phyloP scores from a whole-genome alignment of 1,284 basidiomycete species.

The Sporisorium sorghi region DNA sequence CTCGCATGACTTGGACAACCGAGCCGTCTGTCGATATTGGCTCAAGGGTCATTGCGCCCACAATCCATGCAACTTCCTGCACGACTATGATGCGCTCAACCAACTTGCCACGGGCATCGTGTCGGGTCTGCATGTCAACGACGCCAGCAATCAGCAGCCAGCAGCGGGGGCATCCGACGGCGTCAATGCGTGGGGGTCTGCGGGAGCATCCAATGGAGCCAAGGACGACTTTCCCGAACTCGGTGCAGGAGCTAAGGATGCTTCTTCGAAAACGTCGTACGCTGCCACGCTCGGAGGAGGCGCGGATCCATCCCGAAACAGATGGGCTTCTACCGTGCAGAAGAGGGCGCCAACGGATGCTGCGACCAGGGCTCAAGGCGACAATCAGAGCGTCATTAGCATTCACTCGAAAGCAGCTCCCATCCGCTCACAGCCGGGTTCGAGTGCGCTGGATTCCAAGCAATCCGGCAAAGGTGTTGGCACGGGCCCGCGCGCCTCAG shows the following conservation, averaged over 20 bases:
- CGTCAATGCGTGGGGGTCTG: neutral
- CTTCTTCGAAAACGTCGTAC: slow-evolving; percentile 35
- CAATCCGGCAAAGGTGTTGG: slow-evolving; percentile 1
- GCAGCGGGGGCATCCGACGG: slow-evolving; percentile 70
- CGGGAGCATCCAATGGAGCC: slow-evolving; percentile 9
- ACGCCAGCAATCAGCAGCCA: slow-evolving; percentile 55
- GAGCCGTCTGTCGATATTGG: slow-evolving; percentile 95
- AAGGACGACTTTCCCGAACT: slow-evolving; percentile 86
- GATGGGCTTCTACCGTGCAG: slow-evolving; percentile 61
- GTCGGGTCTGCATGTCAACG: slow-evolving; percentile 67
- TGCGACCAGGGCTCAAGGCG: slow-evolving; percentile 28
- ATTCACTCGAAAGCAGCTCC: slow-evolving; percentile 37
- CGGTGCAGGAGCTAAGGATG: slow-evolving; percentile 63
- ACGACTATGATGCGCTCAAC: slow-evolving; percentile 74
- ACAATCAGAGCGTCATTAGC: slow-evolving; percentile 34
- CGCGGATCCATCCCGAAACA: slow-evolving; percentile 49
- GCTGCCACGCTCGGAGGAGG: slow-evolving; percentile 32
- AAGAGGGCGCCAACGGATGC: slow-evolving; percentile 33
- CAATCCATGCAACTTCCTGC: slow-evolving; percentile 67
- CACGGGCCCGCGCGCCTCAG: slow-evolving; percentile 18
- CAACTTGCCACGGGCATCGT: slow-evolving; percentile 72
- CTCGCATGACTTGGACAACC: slow-evolving; percentile 70
- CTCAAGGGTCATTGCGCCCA: slow-evolving; percentile 81
- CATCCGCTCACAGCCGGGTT: slow-evolving; percentile 15
- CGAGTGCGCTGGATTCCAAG: slow-evolving; percentile 11